Evolutionary conservation across 805 yeast genomes (phyloP).

Genomic region (Candida insectorum): DNA sequence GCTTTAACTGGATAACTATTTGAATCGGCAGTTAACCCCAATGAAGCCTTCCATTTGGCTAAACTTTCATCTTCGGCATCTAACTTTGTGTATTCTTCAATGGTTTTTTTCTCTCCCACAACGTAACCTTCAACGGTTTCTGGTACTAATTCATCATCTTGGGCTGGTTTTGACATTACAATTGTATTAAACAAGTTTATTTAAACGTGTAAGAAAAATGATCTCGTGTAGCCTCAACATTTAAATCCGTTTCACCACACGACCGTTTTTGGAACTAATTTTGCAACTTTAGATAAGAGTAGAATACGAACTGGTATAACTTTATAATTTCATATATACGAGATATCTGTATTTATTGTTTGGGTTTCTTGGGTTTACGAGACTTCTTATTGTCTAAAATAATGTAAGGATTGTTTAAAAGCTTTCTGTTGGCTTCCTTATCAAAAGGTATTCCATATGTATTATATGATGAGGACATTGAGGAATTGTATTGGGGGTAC

Average conservation of each 20-base stretch:
- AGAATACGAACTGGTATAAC: no score
- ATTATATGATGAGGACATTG: no score
- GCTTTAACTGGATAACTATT: constrained; percentile 59
- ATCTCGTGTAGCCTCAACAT: constrained; percentile 1
- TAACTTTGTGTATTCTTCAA: constrained; percentile 75
- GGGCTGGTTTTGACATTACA: constrained; percentile 9
- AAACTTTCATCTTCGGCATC: constrained; percentile 91
- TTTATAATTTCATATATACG: no score
- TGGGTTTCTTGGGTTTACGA: constrained; percentile 1
- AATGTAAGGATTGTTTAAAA: constrained; percentile 27
- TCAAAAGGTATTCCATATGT: constrained; percentile 14
- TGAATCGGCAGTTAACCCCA: constrained; percentile 64
- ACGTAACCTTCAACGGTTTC: constrained; percentile 63
- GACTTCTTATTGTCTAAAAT: constrained; percentile 15
- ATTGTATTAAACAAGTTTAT: no score
- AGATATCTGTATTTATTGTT: no score
- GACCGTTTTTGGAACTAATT: no score
- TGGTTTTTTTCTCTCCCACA: constrained; percentile 68
- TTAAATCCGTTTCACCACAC: no score
- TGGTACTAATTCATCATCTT: constrained; percentile 57
- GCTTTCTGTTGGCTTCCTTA: constrained; percentile 22
- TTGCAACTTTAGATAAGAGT: no score
- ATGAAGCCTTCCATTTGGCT: constrained; percentile 86
- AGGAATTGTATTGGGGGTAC: no score
- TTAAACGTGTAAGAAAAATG: constrained; percentile 3